These are phyloP conservation scores for Trichoderma koningii DNA, from an alignment of 2,329 filamentous ascomycete species.

Conservation along the genomic window DNA sequence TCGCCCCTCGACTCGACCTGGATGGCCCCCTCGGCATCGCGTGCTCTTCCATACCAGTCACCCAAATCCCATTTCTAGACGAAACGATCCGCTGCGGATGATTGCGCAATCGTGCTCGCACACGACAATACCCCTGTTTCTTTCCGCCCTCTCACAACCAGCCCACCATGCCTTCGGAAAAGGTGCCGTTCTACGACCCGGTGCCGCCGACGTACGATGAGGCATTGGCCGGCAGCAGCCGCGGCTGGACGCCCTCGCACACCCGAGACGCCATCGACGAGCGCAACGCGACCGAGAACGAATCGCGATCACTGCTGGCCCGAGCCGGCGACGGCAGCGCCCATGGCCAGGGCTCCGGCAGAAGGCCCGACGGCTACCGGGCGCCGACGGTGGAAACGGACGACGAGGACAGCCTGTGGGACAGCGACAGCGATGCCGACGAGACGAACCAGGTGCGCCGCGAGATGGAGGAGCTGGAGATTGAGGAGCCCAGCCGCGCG, in stretches of 20 bases:
- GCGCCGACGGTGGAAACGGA: conserved; percentile 80
- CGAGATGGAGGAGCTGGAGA: conserved; percentile 87
- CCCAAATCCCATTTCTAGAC: not conserved
- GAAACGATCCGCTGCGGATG: conserved; percentile 18
- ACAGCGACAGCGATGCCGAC: conserved; percentile 49
- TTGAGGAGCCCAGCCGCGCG: conserved; percentile 64
- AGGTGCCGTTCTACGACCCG: conserved; percentile 47
- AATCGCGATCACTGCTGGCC: conserved; percentile 74
- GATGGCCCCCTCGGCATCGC: conserved; percentile 26
- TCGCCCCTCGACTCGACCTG: conserved; percentile 7
- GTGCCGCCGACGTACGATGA: conserved; percentile 49
- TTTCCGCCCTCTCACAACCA: not conserved
- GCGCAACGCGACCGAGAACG: conserved; percentile 68
- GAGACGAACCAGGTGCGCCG: conserved; percentile 70
- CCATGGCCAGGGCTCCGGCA: conserved; percentile 38
- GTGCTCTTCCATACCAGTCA: conserved; percentile 4
- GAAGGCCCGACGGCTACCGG: conserved; percentile 64
- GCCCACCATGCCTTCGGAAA: conserved; percentile 42
- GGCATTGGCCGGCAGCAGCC: conserved; percentile 39
- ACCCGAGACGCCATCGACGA: conserved; percentile 48
- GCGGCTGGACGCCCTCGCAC: conserved; percentile 37
- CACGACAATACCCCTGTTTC: not conserved
- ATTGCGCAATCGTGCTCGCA: conserved; percentile 4
- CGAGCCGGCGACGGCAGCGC: conserved; percentile 45
- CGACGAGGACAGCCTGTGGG: conserved; percentile 62